phyloP scores from a whole-genome alignment of 306 rosid species.

The Lablab purpureus region DNA sequence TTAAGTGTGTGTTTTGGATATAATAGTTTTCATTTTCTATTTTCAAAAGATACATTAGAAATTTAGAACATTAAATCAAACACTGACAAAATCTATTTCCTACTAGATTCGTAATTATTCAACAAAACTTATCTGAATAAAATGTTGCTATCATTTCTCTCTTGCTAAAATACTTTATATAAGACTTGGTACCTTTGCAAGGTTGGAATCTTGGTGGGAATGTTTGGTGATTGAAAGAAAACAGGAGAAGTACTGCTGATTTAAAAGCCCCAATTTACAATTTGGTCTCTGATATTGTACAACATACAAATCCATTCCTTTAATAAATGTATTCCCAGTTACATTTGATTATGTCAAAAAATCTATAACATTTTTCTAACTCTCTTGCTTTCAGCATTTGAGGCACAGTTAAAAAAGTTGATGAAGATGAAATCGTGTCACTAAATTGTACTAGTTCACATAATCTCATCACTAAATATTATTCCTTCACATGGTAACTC shows the following conservation, averaged over 20 bases:
- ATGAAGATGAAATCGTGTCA: neutral
- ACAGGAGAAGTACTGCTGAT: neutral
- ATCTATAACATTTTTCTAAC: too few relatives aligned
- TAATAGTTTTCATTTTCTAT: too few relatives aligned
- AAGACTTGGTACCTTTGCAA: conserved; percentile 20
- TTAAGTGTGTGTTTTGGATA: too few relatives aligned
- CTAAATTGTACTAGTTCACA: neutral
- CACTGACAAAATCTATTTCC: too few relatives aligned
- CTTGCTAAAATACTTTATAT: neutral
- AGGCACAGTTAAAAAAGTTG: too few relatives aligned
- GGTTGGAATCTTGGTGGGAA: conserved; percentile 35
- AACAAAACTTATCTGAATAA: neutral
- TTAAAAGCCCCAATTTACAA: conserved; percentile 31
- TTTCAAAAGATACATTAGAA: too few relatives aligned
- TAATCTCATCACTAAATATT: neutral
- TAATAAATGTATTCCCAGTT: too few relatives aligned
- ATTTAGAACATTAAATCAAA: too few relatives aligned
- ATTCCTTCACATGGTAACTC: neutral
- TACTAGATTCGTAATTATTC: too few relatives aligned
- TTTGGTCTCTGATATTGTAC: conserved; percentile 33
- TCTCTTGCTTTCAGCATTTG: too few relatives aligned
- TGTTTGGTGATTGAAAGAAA: conserved; percentile 41
- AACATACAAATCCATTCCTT: conserved; percentile 21
- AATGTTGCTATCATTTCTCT: neutral
- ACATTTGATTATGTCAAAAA: too few relatives aligned